phyloP scores from a whole-genome alignment of 305 asterid genomes.

The Lippia alba region DNA sequence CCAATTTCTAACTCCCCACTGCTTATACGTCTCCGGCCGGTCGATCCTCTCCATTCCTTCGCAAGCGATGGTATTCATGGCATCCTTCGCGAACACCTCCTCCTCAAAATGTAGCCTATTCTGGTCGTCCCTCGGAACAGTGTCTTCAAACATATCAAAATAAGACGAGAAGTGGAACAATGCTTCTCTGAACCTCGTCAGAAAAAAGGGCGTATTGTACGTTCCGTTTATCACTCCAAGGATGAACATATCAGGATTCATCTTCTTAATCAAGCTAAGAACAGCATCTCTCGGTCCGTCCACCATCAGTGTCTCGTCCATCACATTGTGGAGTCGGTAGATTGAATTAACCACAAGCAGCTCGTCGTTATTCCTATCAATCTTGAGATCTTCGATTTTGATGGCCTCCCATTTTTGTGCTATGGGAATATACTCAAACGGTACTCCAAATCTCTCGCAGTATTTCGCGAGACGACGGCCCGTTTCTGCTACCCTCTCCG shows the following conservation, averaged over 20 bases:
- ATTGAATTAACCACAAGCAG: conserved; percentile 48
- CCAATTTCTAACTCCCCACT: conserved; percentile 46
- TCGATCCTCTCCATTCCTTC: conserved; percentile 60
- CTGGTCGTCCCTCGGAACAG: conserved; percentile 35
- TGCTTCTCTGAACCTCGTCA: conserved; percentile 54
- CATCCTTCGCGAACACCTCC: conserved; percentile 47
- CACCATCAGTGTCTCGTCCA: conserved; percentile 46
- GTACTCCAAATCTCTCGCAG: conserved; percentile 55
- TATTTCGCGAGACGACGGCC: conserved; percentile 49
- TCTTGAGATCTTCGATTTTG: conserved; percentile 44
- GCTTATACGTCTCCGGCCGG: conserved; percentile 63
- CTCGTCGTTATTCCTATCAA: conserved; percentile 30
- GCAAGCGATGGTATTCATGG: conserved; percentile 50
- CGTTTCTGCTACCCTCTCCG: conserved; percentile 50
- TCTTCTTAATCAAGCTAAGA: conserved; percentile 46
- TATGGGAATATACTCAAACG: conserved; percentile 50
- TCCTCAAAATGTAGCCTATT: conserved; percentile 45
- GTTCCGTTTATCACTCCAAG: conserved; percentile 47
- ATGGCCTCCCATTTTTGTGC: conserved; percentile 59
- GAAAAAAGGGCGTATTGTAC: conserved; percentile 54
- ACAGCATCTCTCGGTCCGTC: conserved; percentile 50
- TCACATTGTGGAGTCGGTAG: conserved; percentile 47
- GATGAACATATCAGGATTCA: conserved; percentile 51
- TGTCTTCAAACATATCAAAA: conserved; percentile 58
- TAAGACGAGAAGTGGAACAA: conserved; percentile 47